phyloP scores from a whole-genome alignment of 1,284 basidiomycete species.

The Tilletia indica region DNA sequence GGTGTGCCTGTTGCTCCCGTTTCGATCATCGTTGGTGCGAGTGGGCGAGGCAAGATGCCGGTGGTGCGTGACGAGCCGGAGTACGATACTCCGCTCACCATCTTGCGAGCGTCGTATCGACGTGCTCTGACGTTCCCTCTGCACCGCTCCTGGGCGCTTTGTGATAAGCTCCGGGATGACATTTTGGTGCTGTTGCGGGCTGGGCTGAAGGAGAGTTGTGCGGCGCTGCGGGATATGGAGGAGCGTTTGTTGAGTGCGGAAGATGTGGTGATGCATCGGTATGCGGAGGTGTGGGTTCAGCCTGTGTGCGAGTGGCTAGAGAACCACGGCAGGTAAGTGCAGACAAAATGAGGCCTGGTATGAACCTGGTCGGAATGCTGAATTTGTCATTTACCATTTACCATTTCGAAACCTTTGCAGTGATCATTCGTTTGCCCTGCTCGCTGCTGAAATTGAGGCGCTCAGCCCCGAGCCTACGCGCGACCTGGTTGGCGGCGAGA shows the following conservation, averaged over 20 bases:
- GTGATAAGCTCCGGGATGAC: constrained; percentile 22
- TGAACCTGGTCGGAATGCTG: too few relatives aligned
- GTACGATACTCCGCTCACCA: not conserved
- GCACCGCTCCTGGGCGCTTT: constrained; percentile 26
- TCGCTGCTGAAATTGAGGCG: constrained; percentile 8
- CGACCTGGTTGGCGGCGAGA: constrained; percentile 21
- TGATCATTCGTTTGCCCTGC: constrained; percentile 10
- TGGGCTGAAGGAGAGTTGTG: constrained; percentile 10
- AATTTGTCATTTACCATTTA: not conserved
- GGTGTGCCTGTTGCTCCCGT: not conserved
- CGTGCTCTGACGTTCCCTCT: constrained; percentile 28
- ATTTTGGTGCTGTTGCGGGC: constrained; percentile 5
- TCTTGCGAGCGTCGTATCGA: constrained; percentile 25
- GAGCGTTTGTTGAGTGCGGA: constrained; percentile 23
- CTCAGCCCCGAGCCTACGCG: constrained; percentile 4
- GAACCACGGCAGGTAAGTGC: constrained; percentile 19
- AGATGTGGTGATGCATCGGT: constrained; percentile 20
- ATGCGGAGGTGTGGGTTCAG: constrained; percentile 20
- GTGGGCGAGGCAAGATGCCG: constrained; percentile 6
- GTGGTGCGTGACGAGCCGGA: not conserved
- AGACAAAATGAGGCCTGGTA: too few relatives aligned
- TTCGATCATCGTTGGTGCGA: not conserved
- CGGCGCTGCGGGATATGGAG: constrained; percentile 18
- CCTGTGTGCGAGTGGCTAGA: constrained; percentile 21
- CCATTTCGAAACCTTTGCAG: not conserved